phyloP scores from a whole-genome alignment of 163 green algal genomes.

The Picocystis sp. region DNA sequence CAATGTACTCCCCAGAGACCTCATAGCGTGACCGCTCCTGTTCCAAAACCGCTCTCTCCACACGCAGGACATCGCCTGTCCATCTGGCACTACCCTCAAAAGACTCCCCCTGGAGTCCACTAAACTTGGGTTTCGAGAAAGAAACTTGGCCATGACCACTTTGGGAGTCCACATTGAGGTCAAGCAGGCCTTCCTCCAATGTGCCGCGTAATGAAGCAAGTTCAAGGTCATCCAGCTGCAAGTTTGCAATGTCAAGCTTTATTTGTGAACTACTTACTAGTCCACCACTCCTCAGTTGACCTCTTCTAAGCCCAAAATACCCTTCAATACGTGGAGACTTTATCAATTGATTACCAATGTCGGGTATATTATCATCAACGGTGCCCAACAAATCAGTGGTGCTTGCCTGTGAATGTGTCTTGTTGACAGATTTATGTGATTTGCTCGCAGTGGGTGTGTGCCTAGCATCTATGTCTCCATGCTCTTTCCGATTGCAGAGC shows the following conservation, averaged over 20 bases:
- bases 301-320: too few species aligned
- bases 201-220: slow-evolving; percentile 61
- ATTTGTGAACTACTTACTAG: slow-evolving; percentile 10
- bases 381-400: too few species aligned
- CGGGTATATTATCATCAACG: too few species aligned
- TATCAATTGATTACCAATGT: too few species aligned
- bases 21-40: slow-evolving; percentile 42
- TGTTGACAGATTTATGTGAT: too few species aligned
- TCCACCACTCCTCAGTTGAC: too few species aligned
- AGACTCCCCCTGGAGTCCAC: slow-evolving; percentile 42
- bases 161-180: slow-evolving; percentile 38
- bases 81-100: slow-evolving; percentile 48
- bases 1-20: slow-evolving; percentile 53
- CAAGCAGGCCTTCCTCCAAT: slow-evolving; percentile 30
- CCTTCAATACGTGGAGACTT: too few species aligned
- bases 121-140: slow-evolving; percentile 54
- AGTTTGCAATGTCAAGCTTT: slow-evolving; percentile 27
- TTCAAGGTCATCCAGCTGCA: slow-evolving; percentile 84
- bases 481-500: slow-evolving; percentile 10
- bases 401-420: too few species aligned
- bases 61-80: slow-evolving; percentile 71
- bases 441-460: too few species aligned
- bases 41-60: slow-evolving; percentile 53
- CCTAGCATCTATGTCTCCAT: slow-evolving; percentile 5
- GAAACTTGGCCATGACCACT: slow-evolving; percentile 34